Conservation (phyloP, 768 basidiomycete species). For the Lepiota venenata region DNA sequence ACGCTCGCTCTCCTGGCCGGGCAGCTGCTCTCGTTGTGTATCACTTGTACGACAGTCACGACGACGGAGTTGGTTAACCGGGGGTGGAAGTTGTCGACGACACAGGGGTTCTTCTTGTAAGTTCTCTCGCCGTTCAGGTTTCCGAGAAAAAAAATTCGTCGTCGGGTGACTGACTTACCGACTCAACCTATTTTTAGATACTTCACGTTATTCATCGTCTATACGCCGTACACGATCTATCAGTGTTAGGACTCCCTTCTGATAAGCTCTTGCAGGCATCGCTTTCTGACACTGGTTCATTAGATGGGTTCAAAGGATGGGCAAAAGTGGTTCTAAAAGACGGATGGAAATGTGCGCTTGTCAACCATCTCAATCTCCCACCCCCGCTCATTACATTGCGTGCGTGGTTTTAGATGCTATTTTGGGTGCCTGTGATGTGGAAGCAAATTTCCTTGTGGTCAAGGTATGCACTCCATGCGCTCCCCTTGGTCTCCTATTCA, state of each 20-base stretch:
- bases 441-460: constrained; percentile 85
- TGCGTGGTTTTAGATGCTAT: constrained; percentile 54
- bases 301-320: constrained; percentile 88
- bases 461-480: constrained; percentile 40
- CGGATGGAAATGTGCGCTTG: constrained; percentile 80
- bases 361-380: not conserved
- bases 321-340: constrained; percentile 65
- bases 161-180: not conserved
- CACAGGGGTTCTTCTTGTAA: constrained; percentile 81
- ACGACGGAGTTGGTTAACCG: constrained; percentile 62
- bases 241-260: constrained; percentile 50
- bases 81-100: constrained; percentile 18
- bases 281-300: not conserved
- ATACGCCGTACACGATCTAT: constrained; percentile 90
- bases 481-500: not conserved
- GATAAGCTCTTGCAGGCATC: not conserved
- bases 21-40: constrained; percentile 82
- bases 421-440: constrained; percentile 79
- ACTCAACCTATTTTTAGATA: constrained; percentile 47
- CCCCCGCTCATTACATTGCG: not conserved
- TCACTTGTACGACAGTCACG: constrained; percentile 85
- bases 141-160: not conserved
- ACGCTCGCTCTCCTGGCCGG: constrained; percentile 68
- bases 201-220: constrained; percentile 68
- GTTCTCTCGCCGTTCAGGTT: constrained; percentile 22